Percentiles rank a stretch among this genome's conserved stretches.
Conservation (phyloP, 2,329 filamentous ascomycete species). For the Alternaria alternata region DNA sequence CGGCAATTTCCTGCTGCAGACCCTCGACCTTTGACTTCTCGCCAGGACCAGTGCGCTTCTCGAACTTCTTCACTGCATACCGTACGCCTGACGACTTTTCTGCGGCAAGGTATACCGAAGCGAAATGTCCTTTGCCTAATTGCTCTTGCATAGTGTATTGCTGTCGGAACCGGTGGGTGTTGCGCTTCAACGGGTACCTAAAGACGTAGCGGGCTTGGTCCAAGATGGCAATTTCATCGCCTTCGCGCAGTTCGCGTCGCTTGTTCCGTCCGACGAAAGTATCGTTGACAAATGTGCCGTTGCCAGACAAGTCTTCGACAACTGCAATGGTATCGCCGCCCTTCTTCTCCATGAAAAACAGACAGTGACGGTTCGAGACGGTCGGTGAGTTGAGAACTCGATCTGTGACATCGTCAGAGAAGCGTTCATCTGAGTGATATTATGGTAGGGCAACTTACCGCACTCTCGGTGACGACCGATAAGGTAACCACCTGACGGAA, state of each 20-base stretch:
- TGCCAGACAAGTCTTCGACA: conserved; percentile 91
- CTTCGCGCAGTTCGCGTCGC: conserved; percentile 83
- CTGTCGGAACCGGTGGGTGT: conserved; percentile 79
- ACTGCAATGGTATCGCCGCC: conserved; percentile 71
- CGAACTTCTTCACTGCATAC: conserved; percentile 95
- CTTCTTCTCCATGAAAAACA: conserved; percentile 70
- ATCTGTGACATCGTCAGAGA: conserved; percentile 62
- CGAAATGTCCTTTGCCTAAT: conserved; percentile 94
- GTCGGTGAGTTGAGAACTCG: conserved; percentile 74
- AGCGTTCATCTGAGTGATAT: conserved; percentile 7
- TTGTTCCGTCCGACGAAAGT: conserved; percentile 91
- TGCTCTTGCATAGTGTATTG: conserved; percentile 86
- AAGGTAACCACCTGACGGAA: conserved; percentile 82
- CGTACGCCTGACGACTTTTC: conserved; percentile 83
- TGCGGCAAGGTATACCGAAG: conserved; percentile 88
- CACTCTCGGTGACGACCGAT: conserved; percentile 95
- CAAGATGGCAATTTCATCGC: conserved; percentile 88
- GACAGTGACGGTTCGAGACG: conserved; percentile 85
- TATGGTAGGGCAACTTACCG: conserved; percentile 64
- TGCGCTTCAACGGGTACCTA: conserved; percentile 71
- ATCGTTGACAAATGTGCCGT: conserved; percentile 96
- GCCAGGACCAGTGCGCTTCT: conserved; percentile 81
- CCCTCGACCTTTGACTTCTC: conserved; percentile 85
- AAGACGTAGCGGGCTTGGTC: conserved; percentile 90
- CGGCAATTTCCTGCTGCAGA: conserved; percentile 93